Conservation (phyloP, 352 stramenopile species). For the Phytophthora boehmeriae region DNA sequence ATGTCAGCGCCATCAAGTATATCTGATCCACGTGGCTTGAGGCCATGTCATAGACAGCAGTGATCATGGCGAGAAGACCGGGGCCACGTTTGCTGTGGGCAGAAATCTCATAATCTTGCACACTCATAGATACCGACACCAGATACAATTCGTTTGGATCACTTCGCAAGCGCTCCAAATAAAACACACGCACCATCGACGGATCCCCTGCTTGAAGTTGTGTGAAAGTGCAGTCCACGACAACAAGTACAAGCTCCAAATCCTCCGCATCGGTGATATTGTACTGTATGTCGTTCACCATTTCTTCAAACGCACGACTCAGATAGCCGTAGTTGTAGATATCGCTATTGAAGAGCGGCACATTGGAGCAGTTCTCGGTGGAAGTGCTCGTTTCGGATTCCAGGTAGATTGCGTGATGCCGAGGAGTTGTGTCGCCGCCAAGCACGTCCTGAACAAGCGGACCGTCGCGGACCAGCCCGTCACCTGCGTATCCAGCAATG, state of each 20-base stretch:
- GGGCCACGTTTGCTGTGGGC: conserved; percentile 23
- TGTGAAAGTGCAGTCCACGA: conserved; percentile 48
- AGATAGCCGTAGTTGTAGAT: conserved; percentile 50
- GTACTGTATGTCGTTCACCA: conserved; percentile 37
- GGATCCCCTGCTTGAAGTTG: conserved; percentile 24
- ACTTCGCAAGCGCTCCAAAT: conserved; percentile 29
- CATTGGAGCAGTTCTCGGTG: conserved; percentile 24
- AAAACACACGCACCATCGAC: conserved; percentile 31
- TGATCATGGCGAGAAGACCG: conserved; percentile 32
- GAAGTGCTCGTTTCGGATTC: conserved; percentile 26
- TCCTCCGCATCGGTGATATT: conserved; percentile 34
- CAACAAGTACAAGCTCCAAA: conserved; percentile 44
- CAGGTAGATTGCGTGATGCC: conserved; percentile 43
- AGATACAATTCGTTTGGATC: conserved; percentile 26
- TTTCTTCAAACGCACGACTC: conserved; percentile 25
- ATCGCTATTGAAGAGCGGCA: conserved; percentile 12
- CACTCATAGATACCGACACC: conserved; percentile 28
- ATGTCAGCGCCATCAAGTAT: conserved; percentile 34
- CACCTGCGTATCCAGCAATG: conserved; percentile 37
- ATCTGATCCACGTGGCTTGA: conserved; percentile 27
- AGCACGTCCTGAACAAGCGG: conserved; percentile 33
- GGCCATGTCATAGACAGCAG: conserved; percentile 32
- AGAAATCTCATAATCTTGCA: conserved; percentile 41
- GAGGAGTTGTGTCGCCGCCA: conserved; percentile 30
- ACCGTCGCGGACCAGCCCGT: conserved; percentile 34